phyloP scores from a whole-genome alignment of 2,329 filamentous ascomycete genomes.

The Verruconis gallopava region DNA sequence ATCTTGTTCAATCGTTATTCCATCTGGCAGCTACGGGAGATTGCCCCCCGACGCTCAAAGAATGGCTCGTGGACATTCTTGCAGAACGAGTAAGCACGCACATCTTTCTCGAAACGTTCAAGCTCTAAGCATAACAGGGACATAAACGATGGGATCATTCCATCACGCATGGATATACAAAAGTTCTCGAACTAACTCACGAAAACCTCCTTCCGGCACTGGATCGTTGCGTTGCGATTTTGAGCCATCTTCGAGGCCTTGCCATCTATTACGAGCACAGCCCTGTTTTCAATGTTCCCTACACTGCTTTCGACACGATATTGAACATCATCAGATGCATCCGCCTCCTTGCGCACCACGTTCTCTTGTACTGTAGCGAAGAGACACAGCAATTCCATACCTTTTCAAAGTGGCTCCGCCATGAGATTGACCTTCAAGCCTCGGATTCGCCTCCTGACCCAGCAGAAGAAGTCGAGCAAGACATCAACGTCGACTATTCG shows the following conservation, averaged over 20 bases:
- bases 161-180: constrained; percentile 63
- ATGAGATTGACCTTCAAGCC: constrained; percentile 67
- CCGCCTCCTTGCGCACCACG: constrained; percentile 60
- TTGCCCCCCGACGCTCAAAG: constrained; percentile 59
- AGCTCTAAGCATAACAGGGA: too few species aligned
- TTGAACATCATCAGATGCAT: constrained; percentile 63
- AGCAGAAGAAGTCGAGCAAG: constrained; percentile 65
- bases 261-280: constrained; percentile 65
- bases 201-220: constrained; percentile 81
- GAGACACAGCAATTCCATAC: constrained; percentile 65
- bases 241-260: constrained; percentile 71
- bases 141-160: constrained; percentile 94
- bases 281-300: constrained; percentile 39
- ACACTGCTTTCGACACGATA: constrained; percentile 27
- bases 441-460: constrained; percentile 45
- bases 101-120: not conserved
- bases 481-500: constrained; percentile 59
- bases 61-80: constrained; percentile 80
- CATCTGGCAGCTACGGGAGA: constrained; percentile 77
- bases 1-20: constrained; percentile 64
- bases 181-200: constrained; percentile 64
- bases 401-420: constrained; percentile 74
- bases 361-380: constrained; percentile 56
- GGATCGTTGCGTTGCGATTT: constrained; percentile 67
- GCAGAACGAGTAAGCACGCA: constrained; percentile 54